Percentiles rank a stretch among this genome's conserved stretches.
Evolutionary conservation across 805 yeast species (phyloP).

Genomic region (Maudiozyma turicensis): DNA sequence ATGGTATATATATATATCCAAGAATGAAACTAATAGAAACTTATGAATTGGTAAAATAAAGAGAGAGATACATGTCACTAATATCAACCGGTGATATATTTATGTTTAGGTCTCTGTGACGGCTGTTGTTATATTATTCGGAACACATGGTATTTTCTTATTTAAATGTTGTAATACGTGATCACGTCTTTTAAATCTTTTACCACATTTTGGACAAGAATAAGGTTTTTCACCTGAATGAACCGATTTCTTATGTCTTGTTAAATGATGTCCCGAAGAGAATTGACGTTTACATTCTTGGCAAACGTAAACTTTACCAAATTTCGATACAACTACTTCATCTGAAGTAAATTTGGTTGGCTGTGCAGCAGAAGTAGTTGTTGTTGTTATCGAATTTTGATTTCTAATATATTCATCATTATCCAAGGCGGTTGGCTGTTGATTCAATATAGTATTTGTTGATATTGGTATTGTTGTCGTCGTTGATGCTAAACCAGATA

Average conservation of each 20-base stretch:
- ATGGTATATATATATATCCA: too few species aligned
- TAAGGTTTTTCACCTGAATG: slow-evolving; percentile 32
- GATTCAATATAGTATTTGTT: slow-evolving; percentile 1
- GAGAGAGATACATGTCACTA: not conserved
- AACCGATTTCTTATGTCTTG: slow-evolving; percentile 31
- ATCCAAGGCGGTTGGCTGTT: not conserved
- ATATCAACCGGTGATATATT: slow-evolving; percentile 2
- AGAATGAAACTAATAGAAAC: too few species aligned
- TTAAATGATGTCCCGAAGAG: slow-evolving; percentile 31
- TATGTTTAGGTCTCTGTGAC: slow-evolving; percentile 1
- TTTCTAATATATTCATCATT: not conserved
- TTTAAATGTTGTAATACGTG: slow-evolving; percentile 31
- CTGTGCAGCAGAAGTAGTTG: slow-evolving; percentile 10
- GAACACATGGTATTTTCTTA: slow-evolving; percentile 29
- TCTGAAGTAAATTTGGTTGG: slow-evolving; percentile 23
- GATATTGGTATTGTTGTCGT: slow-evolving; percentile 1
- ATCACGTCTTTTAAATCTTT: slow-evolving; percentile 30
- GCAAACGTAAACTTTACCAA: slow-evolving; percentile 29
- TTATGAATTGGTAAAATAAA: too few species aligned
- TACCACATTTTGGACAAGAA: slow-evolving; percentile 31
- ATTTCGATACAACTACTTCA: slow-evolving; percentile 27
- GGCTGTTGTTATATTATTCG: not conserved
- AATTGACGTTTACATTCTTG: slow-evolving; percentile 30
- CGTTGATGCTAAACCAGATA: slow-evolving; percentile 1
- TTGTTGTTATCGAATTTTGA: slow-evolving; percentile 4